Evolutionary conservation across 495 filamentous ascomycete species (phyloP).

Genomic region (Haplographium delicatum): DNA sequence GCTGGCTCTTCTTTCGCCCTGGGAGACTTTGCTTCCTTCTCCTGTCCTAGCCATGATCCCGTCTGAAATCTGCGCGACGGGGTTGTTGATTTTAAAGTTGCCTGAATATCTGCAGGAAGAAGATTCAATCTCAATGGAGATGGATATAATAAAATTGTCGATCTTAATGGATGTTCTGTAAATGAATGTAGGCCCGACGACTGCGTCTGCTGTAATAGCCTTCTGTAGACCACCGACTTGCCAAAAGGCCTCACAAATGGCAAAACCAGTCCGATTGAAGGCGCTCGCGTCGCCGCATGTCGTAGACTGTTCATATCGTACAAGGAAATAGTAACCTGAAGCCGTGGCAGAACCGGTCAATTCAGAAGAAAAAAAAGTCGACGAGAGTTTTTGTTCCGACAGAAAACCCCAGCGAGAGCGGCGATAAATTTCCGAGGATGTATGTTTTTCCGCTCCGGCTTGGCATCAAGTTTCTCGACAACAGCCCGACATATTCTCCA

Average conservation of each 20-base stretch:
- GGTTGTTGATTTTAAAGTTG: constrained; percentile 29
- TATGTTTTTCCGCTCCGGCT: constrained; percentile 11
- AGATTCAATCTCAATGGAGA: constrained; percentile 40
- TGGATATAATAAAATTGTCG: constrained; percentile 4
- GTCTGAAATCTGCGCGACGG: constrained; percentile 39
- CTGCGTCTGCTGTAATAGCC: constrained; percentile 44
- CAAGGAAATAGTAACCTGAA: constrained; percentile 7
- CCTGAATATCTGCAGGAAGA: constrained; percentile 32
- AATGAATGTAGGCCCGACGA: constrained; percentile 25
- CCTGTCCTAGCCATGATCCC: constrained; percentile 30
- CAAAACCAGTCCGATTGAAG: constrained; percentile 32
- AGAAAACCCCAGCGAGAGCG: constrained; percentile 7
- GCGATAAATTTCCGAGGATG: constrained; percentile 22
- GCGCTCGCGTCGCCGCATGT: constrained; percentile 36
- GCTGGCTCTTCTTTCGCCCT: constrained; percentile 33
- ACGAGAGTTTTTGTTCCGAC: constrained; percentile 9
- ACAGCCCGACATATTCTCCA: background rate
- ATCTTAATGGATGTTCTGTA: constrained; percentile 24
- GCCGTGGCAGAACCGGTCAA: constrained; percentile 14
- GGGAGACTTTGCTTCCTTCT: constrained; percentile 34
- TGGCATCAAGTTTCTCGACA: constrained; percentile 22
- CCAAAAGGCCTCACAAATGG: constrained; percentile 39
- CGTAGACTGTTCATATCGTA: constrained; percentile 43
- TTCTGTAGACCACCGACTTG: constrained; percentile 52
- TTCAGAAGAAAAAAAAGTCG: constrained; percentile 13